Evolutionary conservation across 768 basidiomycete species (phyloP), one percentile per base, ranked within the genome.

Genomic region (Macrolepiota albuminosa): DNA sequence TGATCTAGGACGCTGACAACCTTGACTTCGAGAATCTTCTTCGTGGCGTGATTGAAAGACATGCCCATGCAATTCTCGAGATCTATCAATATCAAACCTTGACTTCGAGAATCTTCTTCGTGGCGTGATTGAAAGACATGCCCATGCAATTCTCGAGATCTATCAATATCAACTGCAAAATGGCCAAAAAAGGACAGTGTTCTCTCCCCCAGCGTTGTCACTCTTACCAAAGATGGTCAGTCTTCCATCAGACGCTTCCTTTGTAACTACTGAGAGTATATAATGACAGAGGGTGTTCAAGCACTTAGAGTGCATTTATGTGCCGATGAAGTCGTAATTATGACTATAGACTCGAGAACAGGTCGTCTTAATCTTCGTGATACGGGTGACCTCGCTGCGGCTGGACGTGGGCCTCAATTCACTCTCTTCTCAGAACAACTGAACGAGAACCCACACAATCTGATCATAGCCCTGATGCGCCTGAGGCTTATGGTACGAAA

Each of bases 351-450:
- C 64, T 73, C 86, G 4, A 79, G 92, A 63, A 93, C 89, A 0
- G 94, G 94, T 6, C 82, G 85, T 37, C 73, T 95, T 62, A 88
- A 83, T 61, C 77, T 95, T 50, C 81, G 86, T 26, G 93, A 95
- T 70, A 88, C 86, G 2, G 92, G 92, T 7, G 89, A 90, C 67
- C 81, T 93, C 24, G 86, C 88, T 2, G 85, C 88, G 10, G 85
- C 88, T 33, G 85, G 87, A 26, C 80, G 89, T 37, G 88, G 83
- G 1, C 83, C 83, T n/a, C 80, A 83, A 34, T 90, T 91, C 67
- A 75, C 79, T 5, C 65, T 72, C 6, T 70, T 87, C 45, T 82
- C 85, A 0, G 83, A 85, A 9, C 79, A 75, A 59, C 68, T 95
- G 58, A 95, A 94, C 59, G 84, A 89, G 40, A 82, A 83, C 59